phyloP scores from a whole-genome alignment of 345 rosid species.

The Abelmoschus esculentus region DNA sequence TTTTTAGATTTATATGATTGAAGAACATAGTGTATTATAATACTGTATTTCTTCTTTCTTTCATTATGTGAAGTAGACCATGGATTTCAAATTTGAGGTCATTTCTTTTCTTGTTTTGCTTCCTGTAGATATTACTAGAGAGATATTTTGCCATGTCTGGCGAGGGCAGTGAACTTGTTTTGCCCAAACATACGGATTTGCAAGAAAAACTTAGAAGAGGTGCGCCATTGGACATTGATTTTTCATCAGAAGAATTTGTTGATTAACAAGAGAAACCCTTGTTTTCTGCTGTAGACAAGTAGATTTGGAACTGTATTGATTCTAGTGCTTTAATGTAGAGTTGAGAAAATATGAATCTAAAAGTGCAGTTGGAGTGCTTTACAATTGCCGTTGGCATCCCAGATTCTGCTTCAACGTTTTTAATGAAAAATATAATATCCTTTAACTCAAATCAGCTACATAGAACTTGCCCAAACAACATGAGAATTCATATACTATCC shows the following conservation, averaged over 20 bases:
- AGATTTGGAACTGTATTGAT: neutral
- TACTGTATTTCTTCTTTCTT: too few species aligned
- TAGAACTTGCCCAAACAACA: too few species aligned
- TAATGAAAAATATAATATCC: too few species aligned
- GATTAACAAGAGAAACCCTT: conserved; percentile 6
- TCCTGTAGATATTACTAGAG: conserved; percentile 68
- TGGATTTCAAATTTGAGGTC: neutral
- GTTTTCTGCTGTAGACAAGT: neutral
- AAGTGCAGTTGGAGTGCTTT: neutral
- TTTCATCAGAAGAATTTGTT: conserved; percentile 24
- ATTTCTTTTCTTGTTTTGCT: neutral
- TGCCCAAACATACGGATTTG: conserved; percentile 60
- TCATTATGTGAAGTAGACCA: neutral
- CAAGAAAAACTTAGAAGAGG: conserved; percentile 66
- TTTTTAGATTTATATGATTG: neutral
- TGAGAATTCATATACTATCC: too few species aligned
- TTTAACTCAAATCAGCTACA: too few species aligned
- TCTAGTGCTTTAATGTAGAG: neutral
- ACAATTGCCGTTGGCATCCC: neutral
- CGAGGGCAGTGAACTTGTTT: conserved; percentile 51
- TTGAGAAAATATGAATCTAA: neutral
- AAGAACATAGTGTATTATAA: neutral
- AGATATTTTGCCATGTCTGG: conserved; percentile 67
- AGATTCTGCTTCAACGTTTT: too few species aligned
- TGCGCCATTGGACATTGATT: conserved; percentile 44